phyloP scores from a whole-genome alignment of 2,329 filamentous ascomycete genomes.

The Penicillium sp. region DNA sequence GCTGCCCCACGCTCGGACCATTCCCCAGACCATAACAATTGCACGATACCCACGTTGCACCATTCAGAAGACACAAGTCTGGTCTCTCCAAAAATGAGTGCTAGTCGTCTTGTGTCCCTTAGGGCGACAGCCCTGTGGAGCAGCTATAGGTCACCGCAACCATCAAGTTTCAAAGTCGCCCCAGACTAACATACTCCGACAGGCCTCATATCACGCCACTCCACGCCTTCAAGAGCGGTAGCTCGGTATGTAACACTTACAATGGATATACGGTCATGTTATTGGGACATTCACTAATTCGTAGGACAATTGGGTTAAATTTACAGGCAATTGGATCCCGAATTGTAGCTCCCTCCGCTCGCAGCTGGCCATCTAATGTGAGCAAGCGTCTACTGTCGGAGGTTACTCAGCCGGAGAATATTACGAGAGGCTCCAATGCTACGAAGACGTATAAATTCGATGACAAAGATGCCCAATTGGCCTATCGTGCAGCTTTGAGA shows the following conservation, averaged over 20 bases:
- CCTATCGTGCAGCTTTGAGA: neutral
- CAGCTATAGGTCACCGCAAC: conserved; percentile 1
- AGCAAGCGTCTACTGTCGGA: conserved; percentile 1
- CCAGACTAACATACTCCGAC: conserved; percentile 3
- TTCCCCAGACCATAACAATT: conserved; percentile 10
- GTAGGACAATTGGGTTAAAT: neutral
- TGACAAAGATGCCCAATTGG: neutral
- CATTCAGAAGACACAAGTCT: neutral
- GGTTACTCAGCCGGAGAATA: neutral
- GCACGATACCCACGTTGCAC: conserved; percentile 1
- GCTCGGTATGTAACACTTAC: conserved; percentile 5
- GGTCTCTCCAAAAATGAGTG: neutral
- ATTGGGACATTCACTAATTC: neutral
- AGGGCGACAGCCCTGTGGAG: neutral
- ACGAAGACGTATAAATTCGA: neutral
- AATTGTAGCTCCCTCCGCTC: neutral
- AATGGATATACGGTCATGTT: too few species aligned
- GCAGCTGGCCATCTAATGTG: neutral
- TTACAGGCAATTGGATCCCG: neutral
- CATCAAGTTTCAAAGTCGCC: neutral
- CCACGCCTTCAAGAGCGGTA: conserved; percentile 1
- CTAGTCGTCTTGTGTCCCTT: neutral
- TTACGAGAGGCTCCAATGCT: neutral
- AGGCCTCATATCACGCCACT: conserved; percentile 6
- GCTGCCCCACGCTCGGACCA: conserved; percentile 6